Evolutionary conservation across 495 filamentous ascomycete species (phyloP), one percentile per base, ranked within the genome.

Genomic region (Xylona heveae): DNA sequence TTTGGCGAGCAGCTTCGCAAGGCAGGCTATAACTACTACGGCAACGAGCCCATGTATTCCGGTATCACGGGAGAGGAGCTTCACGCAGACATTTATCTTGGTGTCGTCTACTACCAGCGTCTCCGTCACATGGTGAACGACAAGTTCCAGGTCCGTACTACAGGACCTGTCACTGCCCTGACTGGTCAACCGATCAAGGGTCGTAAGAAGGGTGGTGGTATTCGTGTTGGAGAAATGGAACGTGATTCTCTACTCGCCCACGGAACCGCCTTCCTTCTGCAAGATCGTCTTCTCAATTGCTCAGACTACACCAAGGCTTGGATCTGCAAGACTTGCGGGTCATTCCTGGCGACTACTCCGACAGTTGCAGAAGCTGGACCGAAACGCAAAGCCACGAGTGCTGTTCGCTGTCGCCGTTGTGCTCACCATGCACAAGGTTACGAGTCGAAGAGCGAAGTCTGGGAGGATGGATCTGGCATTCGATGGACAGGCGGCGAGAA

Each of bases 111-210:
- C 61, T 97, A 97, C 63, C 88, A 97, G 51, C 74, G 88, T 47
- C 62, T 97, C 31, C 65, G 88, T 47, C 88, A 97, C 69, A 97
- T 97, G 88, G 88, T 97, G 14, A 93, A 92, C 62, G 88, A 97
- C 52, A 97, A 97, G 54, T 97, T 81, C 67, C 88, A 97, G 54
- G 88, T 95, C 36, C 71, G 88, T 48, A 94, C 88, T 2, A 97
- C 88, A 0, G 88, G 88, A 21, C 82, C 78, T 19, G 75, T 94
- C 28, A 81, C 79, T 32, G 60, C 69, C 15, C 64, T 91, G 16
- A 94, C 85, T 5, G 88, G 90, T 20, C 88, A 97, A 50, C 88
- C 88, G 17, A 83, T 95, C 57, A 93, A 97, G 60, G 88, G 88
- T 36, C 64, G 85, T 46, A 82, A 81, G 46, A 80, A 79, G 61